Evolutionary conservation across 225 moss, liverwort and hornwort species (phyloP).

Genomic region (Straminergon stramineum): DNA sequence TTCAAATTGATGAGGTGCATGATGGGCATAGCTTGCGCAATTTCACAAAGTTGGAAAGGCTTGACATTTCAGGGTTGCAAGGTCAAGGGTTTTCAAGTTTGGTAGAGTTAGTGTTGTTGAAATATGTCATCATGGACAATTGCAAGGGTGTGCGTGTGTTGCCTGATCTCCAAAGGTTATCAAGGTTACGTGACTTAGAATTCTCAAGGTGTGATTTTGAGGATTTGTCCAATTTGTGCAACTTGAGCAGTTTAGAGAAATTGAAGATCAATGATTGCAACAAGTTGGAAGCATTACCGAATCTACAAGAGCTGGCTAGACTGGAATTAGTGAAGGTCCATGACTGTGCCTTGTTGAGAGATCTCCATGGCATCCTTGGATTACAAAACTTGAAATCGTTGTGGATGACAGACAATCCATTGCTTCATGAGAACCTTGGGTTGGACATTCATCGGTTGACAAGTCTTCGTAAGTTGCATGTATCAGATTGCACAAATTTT

Average conservation of each 20-base stretch:
- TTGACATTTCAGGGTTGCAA: neutral
- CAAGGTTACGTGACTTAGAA: accelerated
- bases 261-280: accelerated
- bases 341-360: neutral
- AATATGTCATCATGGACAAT: accelerated
- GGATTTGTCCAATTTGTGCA: neutral
- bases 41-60: neutral
- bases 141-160: neutral
- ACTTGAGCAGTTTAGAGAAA: neutral
- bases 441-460: accelerated
- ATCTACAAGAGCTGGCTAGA: accelerated
- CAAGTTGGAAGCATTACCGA: neutral
- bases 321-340: accelerated
- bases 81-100: neutral
- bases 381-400: neutral
- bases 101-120: accelerated
- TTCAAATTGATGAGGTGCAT: neutral
- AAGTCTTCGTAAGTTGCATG: accelerated
- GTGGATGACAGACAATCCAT: accelerated
- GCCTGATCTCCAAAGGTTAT: neutral
- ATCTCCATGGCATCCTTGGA: neutral
- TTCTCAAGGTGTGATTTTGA: neutral
- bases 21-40: accelerated
- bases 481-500: neutral
- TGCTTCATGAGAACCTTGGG: neutral